phyloP scores from a whole-genome alignment of 23 red algal species.

The Gracilariopsis chorda region DNA sequence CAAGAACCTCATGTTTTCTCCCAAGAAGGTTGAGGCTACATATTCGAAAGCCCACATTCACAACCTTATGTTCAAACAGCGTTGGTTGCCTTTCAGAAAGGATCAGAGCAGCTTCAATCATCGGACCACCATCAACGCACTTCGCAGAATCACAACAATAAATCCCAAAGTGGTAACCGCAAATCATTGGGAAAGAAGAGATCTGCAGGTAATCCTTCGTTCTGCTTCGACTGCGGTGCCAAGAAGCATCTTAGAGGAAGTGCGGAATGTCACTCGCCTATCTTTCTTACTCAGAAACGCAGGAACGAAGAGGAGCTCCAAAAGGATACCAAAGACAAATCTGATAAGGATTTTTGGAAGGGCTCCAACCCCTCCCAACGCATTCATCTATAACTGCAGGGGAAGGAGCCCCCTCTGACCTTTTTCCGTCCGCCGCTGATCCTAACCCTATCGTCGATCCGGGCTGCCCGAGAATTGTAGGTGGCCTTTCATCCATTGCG shows the following conservation, averaged over 20 bases:
- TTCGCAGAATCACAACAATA: no score
- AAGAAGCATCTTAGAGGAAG: not conserved
- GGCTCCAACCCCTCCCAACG: conserved; percentile 1
- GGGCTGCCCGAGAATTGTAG: not conserved
- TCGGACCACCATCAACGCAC: not conserved
- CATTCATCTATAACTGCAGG: not conserved
- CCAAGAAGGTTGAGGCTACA: not conserved
- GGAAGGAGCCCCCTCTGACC: not conserved
- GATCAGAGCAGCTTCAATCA: not conserved
- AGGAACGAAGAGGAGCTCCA: no score
- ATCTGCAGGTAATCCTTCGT: not conserved
- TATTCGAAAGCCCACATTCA: not conserved
- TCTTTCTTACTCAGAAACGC: not conserved
- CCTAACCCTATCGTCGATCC: conserved; percentile 4
- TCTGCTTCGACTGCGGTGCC: not conserved
- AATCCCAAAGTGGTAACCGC: not conserved
- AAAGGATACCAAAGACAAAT: no score
- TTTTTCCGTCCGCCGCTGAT: not conserved
- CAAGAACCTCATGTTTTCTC: not conserved
- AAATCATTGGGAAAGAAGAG: not conserved
- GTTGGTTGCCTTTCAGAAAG: not conserved
- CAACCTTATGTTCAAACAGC: not conserved
- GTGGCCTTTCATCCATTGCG: not conserved
- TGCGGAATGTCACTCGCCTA: not conserved
- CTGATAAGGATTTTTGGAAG: conserved; percentile 9